Base-by-base conservation (phyloP, 2,329 filamentous ascomycete species). In the Sporothrix brunneoviolacea region DNA sequence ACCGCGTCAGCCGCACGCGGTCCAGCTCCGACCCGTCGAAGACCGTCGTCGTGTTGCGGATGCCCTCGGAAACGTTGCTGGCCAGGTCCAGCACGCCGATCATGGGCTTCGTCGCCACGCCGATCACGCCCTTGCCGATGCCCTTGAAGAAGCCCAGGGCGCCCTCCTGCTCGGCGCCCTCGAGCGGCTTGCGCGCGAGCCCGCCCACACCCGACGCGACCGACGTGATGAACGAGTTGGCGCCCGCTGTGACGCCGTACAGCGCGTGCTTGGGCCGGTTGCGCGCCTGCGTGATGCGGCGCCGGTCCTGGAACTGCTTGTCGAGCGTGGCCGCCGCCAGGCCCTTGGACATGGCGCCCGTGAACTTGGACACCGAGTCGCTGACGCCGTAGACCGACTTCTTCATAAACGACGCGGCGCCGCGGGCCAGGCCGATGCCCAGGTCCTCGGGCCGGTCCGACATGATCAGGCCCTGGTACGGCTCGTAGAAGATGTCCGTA, bases 401-500 rank as follows among this genome's bases (percentile, higher is more conserved):
- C 76, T 98, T 98, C 59, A 96, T 87, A 63, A 98, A 97, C 57
- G 89, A 95, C 0, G 90, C 91, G 10, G 94, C 93, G 35, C 93
- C 93, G 68, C 96, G 96, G 32, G 93, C 94, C 55, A 98, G 95
- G 16, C 93, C 93, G 36, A 95, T 76, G 18, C 93, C 94, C 50
- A 98, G 83, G 58, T 98, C 91, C 66, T 97, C 91, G 2, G 93
- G 94, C 58, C 88, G 82, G 65, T 98, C 93, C 1, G 91, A 95
- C 76, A 95, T 88, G 65, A 98, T 94, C 43, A 98, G 80, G 19
- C 94, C 66, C 71, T 98, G 93, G 70, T 98, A 98, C 33, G 93
- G 93, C 66, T 98, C 94, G 74, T 98, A 98, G 72, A 98, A 98
- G 64, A 98, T 95, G 65, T 96, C 93, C 18, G 88, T 91, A 48